These are phyloP conservation scores for Chalciporus pseudorubinellus DNA, from an alignment of 768 basidiomycete genomes.

Conservation along the genomic window DNA sequence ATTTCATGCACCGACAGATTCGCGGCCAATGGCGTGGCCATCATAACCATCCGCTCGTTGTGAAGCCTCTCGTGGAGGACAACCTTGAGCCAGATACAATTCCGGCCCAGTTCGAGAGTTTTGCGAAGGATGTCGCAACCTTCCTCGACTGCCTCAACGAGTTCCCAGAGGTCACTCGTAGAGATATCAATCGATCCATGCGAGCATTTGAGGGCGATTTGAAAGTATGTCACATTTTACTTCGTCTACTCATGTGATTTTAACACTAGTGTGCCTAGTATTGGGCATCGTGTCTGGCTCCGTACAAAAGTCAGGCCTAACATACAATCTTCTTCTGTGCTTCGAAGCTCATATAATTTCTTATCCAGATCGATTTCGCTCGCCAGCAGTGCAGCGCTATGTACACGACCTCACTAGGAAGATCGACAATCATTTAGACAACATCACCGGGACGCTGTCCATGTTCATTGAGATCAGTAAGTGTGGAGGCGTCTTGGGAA, in stretches of 20 bases:
- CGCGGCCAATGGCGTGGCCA: slow-evolving; percentile 32
- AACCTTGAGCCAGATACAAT: slow-evolving; percentile 49
- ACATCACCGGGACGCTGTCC: slow-evolving; percentile 47
- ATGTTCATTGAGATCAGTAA: slow-evolving; percentile 55
- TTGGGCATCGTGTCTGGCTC: slow-evolving; percentile 51
- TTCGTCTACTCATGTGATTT: slow-evolving; percentile 1
- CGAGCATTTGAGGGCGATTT: slow-evolving; percentile 49
- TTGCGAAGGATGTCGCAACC: slow-evolving; percentile 50
- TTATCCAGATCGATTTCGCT: slow-evolving; percentile 46
- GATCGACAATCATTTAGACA: slow-evolving; percentile 53
- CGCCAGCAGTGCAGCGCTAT: slow-evolving; percentile 52
- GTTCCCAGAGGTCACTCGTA: slow-evolving; percentile 55
- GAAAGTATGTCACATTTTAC: slow-evolving; percentile 34
- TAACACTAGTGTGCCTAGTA: slow-evolving; percentile 37
- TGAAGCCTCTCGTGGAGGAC: slow-evolving; percentile 37
- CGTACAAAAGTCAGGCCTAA: slow-evolving; percentile 41
- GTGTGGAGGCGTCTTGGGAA: slow-evolving; percentile 21
- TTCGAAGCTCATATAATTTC: slow-evolving; percentile 9
- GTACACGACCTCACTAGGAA: slow-evolving; percentile 51
- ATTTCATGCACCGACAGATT: slow-evolving; percentile 33
- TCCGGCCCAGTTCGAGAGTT: slow-evolving; percentile 43
- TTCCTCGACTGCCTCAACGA: slow-evolving; percentile 54
- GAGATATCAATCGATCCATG: slow-evolving; percentile 50
- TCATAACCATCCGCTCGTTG: slow-evolving; percentile 34
- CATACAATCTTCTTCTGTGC: not conserved